Conservation (phyloP, 306 rosid species). For the Pterocarpus santalinus region DNA sequence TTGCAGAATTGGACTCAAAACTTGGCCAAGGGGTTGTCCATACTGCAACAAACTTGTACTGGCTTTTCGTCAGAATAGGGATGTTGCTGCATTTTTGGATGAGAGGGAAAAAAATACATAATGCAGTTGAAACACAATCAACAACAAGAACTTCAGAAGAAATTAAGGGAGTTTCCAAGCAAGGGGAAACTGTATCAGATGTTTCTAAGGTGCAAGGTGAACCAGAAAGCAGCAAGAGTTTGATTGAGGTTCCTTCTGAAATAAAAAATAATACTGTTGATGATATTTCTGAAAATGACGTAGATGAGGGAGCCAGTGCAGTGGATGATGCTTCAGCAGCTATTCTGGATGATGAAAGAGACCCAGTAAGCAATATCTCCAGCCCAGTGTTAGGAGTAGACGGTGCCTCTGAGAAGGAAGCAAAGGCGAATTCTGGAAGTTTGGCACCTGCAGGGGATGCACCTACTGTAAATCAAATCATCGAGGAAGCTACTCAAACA, state of each 20-base stretch:
- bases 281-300: constrained; percentile 47
- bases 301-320: constrained; percentile 48
- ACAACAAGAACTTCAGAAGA: constrained; percentile 56
- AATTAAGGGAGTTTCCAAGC: constrained; percentile 51
- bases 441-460: constrained; percentile 52
- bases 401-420: constrained; percentile 50
- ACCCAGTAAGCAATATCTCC: constrained; percentile 45
- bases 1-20: constrained; percentile 48
- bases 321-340: constrained; percentile 50
- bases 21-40: constrained; percentile 64
- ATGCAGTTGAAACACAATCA: constrained; percentile 49
- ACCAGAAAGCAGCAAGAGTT: constrained; percentile 45
- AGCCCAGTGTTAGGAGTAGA: constrained; percentile 40
- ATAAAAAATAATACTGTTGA: constrained; percentile 45
- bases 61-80: constrained; percentile 91
- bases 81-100: constrained; percentile 80
- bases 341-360: constrained; percentile 43
- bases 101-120: constrained; percentile 71
- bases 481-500: constrained; percentile 51
- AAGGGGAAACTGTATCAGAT: constrained; percentile 51
- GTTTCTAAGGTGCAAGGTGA: constrained; percentile 51
- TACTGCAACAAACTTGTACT: constrained; percentile 79
- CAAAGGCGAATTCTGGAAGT: constrained; percentile 52
- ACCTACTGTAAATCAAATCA: constrained; percentile 38
- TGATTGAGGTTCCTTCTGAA: constrained; percentile 46